Conservation (phyloP, 163 green algal genomes). For the Scenedesmus sp. region DNA sequence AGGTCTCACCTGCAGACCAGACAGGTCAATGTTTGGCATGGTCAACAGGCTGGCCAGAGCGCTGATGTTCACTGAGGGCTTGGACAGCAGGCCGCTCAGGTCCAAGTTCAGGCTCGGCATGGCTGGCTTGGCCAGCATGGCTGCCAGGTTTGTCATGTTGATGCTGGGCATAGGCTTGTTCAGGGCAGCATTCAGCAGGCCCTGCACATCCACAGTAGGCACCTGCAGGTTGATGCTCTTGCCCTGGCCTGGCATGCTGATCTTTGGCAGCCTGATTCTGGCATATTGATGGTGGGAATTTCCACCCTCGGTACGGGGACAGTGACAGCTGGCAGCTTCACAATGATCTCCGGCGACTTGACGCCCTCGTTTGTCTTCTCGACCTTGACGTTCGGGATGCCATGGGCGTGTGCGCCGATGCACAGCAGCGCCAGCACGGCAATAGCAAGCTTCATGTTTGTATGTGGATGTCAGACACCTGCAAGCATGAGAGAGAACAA, state of each 20-base stretch:
- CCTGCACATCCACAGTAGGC: neutral
- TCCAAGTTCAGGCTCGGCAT: neutral
- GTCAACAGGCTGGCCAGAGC: neutral
- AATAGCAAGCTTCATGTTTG: conserved; percentile 41
- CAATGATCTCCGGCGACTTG: neutral
- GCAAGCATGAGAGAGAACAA: neutral
- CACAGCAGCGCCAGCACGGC: conserved; percentile 47
- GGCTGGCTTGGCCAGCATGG: neutral
- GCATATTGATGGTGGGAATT: conserved; percentile 24
- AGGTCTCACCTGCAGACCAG: conserved; percentile 2
- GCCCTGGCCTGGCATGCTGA: neutral
- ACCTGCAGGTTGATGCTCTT: neutral
- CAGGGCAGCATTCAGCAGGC: neutral
- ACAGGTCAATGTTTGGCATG: conserved; percentile 36
- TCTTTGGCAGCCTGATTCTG: neutral
- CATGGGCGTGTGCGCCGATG: conserved; percentile 4
- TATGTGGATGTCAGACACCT: neutral
- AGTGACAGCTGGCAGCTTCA: conserved; percentile 17
- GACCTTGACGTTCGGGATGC: neutral
- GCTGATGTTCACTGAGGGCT: neutral
- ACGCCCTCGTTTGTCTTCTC: conserved; percentile 7
- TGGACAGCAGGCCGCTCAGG: conserved; percentile 8
- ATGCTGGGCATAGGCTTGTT: conserved; percentile 13
- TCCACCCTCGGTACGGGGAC: conserved; percentile 6
- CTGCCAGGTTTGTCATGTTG: conserved; percentile 11